phyloP scores from a whole-genome alignment of 257 asterid species.

The Mentha longifolia region DNA sequence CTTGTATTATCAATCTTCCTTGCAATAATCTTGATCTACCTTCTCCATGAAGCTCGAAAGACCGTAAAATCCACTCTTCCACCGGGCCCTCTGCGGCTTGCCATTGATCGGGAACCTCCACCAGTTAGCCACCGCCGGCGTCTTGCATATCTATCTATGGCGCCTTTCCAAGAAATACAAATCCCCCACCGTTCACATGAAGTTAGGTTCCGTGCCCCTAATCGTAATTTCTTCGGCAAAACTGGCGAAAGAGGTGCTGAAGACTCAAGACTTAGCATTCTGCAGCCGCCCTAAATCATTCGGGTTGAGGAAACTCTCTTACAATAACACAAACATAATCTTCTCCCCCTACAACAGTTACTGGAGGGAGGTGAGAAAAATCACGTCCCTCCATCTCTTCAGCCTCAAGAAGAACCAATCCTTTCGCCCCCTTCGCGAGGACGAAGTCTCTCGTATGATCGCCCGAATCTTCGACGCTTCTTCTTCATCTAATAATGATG shows the following conservation, averaged over 20 bases:
- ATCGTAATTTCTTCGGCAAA: background rate
- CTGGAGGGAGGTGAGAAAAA: conserved; percentile 27
- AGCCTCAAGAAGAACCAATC: too few relatives aligned
- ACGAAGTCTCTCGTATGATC: background rate
- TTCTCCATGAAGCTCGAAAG: background rate
- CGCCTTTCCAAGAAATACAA: background rate
- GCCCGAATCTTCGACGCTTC: background rate
- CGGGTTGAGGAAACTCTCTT: too few relatives aligned
- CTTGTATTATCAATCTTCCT: too few relatives aligned
- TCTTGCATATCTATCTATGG: background rate
- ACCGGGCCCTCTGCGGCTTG: background rate
- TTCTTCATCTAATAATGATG: background rate
- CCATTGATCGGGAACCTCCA: background rate
- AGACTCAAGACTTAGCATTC: background rate
- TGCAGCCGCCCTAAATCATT: background rate
- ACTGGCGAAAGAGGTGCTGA: background rate
- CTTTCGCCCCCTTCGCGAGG: too few relatives aligned
- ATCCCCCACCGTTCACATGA: background rate
- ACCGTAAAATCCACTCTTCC: background rate
- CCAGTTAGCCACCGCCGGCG: background rate
- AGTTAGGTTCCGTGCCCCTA: background rate
- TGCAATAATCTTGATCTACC: background rate
- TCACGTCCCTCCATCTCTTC: background rate
- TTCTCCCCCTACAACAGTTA: background rate
- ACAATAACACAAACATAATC: background rate